Evolutionary conservation across 495 filamentous ascomycete species (phyloP).

Genomic region (Aspergillus ostianus): DNA sequence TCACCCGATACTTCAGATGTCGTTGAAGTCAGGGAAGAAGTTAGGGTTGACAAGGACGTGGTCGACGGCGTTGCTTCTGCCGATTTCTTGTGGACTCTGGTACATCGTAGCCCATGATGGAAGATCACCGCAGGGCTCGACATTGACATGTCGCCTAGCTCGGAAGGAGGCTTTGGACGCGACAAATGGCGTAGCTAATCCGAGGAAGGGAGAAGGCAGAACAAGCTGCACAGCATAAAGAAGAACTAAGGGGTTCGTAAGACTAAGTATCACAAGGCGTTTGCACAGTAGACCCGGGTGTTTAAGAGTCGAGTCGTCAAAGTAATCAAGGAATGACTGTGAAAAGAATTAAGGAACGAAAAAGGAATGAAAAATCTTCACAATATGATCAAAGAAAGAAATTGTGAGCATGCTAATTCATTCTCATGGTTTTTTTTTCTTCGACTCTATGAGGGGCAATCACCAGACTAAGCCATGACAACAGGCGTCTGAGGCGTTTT

Average conservation of each 20-base stretch:
- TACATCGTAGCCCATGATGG: constrained; percentile 21
- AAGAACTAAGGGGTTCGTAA: not conserved
- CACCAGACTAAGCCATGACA: constrained; percentile 16
- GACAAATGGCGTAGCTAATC: constrained; percentile 1
- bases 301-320: not conserved
- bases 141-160: constrained; percentile 23
- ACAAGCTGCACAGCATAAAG: constrained; percentile 9
- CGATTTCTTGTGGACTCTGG: constrained; percentile 20
- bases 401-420: constrained; percentile 2
- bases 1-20: constrained; percentile 2
- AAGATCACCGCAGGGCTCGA: constrained; percentile 21
- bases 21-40: constrained; percentile 6
- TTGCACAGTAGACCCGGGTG: not conserved
- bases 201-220: constrained; percentile 1
- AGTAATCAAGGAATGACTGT: not conserved
- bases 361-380: not conserved
- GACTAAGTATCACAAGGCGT: not conserved
- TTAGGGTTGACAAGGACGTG: not conserved
- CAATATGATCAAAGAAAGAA: not conserved
- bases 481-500: constrained; percentile 13
- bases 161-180: constrained; percentile 8
- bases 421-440: constrained; percentile 8
- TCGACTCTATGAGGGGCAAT: not conserved
- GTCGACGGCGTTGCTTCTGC: constrained; percentile 3
- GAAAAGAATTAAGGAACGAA: not conserved